These are phyloP conservation scores for Chrysanthemum seticuspe DNA, from an alignment of 129 eudicot species.

Conservation along the genomic window DNA sequence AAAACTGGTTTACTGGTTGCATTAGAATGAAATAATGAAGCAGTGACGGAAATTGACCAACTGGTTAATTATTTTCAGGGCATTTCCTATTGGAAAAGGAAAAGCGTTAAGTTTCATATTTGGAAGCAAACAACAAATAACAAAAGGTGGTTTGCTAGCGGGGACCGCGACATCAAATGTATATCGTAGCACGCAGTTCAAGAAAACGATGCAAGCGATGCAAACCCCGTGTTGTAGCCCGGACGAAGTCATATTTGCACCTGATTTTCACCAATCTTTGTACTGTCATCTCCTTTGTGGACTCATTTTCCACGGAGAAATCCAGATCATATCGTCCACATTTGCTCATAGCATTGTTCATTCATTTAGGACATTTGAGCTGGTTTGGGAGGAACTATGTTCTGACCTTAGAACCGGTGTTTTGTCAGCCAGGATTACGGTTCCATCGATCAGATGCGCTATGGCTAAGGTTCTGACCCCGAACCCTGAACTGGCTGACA, in stretches of 20 bases:
- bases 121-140: conserved; percentile 75
- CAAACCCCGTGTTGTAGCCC: conserved; percentile 79
- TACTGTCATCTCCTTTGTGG: conserved; percentile 90
- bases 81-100: conserved; percentile 62
- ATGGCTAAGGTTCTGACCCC: conserved; percentile 53
- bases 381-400: conserved; percentile 63
- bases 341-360: conserved; percentile 85
- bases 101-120: conserved; percentile 70
- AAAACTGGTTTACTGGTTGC: too few species aligned
- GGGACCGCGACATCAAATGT: conserved; percentile 91
- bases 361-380: conserved; percentile 71
- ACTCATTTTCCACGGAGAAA: conserved; percentile 48
- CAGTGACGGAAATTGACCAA: background rate
- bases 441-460: conserved; percentile 47
- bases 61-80: conserved; percentile 30
- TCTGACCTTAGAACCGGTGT: conserved; percentile 46
- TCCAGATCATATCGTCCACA: conserved; percentile 67
- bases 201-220: conserved; percentile 61
- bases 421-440: conserved; percentile 39
- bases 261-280: conserved; percentile 75
- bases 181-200: conserved; percentile 49
- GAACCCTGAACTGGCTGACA: conserved; percentile 53
- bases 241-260: conserved; percentile 72
- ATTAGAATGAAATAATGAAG: too few species aligned
- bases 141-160: conserved; percentile 74